Percentiles rank a stretch among this genome's conserved stretches.
Conservation (phyloP, 192 early-diverging fungal genomes). For the Podila horticola region DNA sequence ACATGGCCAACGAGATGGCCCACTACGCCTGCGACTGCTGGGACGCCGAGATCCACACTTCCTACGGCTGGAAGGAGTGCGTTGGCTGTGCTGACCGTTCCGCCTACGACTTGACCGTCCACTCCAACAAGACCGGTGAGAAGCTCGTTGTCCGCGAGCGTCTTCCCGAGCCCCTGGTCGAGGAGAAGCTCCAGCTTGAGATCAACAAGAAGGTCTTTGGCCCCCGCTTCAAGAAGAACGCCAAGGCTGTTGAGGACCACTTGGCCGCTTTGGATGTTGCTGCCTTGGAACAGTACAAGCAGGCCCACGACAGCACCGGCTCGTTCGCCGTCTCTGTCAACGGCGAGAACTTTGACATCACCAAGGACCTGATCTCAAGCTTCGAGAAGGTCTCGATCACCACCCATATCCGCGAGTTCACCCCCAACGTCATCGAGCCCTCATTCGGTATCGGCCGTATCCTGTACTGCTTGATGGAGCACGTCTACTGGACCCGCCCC, state of each 20-base stretch:
- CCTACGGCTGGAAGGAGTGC: conserved; percentile 98
- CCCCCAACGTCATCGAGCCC: conserved; percentile 99
- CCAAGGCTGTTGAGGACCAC: conserved; percentile 87
- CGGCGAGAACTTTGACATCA: conserved; percentile 71
- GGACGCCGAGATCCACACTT: conserved; percentile 97
- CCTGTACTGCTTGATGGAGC: conserved; percentile 95
- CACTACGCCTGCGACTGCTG: conserved; percentile 99
- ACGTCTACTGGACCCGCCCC: conserved; percentile 90
- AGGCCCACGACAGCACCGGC: conserved; percentile 61
- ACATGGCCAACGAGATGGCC: conserved; percentile 99
- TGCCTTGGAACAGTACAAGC: conserved; percentile 68
- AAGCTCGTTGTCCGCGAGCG: conserved; percentile 94
- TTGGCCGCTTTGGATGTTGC: conserved; percentile 66
- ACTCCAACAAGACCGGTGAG: conserved; percentile 89
- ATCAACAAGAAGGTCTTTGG: conserved; percentile 96
- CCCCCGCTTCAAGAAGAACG: conserved; percentile 90
- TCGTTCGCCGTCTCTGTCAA: conserved; percentile 65
- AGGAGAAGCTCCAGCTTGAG: conserved; percentile 83
- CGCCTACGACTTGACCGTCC: conserved; percentile 95
- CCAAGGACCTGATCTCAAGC: conserved; percentile 52
- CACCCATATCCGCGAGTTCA: conserved; percentile 85
- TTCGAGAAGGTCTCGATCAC: conserved; percentile 47
- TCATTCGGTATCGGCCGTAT: conserved; percentile 99
- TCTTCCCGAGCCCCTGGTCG: conserved; percentile 82
- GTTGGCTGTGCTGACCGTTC: conserved; percentile 99